Evolutionary conservation across 2,329 filamentous ascomycete genomes (phyloP), one percentile per base, ranked within the genome.

Genomic region (Zymoseptoria passerinii): DNA sequence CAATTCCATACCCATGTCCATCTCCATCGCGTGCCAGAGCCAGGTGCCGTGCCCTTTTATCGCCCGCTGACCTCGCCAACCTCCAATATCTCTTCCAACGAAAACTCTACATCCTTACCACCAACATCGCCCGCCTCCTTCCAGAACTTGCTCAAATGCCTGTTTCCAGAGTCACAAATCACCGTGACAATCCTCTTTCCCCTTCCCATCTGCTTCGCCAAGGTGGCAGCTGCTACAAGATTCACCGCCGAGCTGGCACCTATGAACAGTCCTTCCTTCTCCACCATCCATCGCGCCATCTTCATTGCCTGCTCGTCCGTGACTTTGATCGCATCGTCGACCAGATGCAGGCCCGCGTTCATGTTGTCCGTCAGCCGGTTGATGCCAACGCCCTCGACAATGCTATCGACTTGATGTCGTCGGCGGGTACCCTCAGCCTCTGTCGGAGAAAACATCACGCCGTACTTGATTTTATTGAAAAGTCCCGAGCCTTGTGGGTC

Each of bases 221-320:
- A 80, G 54, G 81, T 81, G 8, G 89, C 85, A 20, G 89, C 88
- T 4, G 88, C 90, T 49, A 89, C 88, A 80, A 92, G 96, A 73
- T 99, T 99, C 55, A 99, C 92, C n/a, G 92, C 88, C 73, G 89
- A 96, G 72, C 90, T 96, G 72, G 92, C 96, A 8, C 94, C 95
- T 48, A 92, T 81, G 69, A 99, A 99, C 55, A 99, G 86, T 7
- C 94, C 94, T 73, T 99, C 94, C 63, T 92, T 88, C 75, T 97
- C 92, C 8, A 96, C 92, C 48, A 99, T 77, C 90, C 91, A 97
- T 62, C 90, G 81, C n/a, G 92, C 94, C 94, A 99, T 99, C 56
- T 81, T 82, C 71, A 89, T 85, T 10, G 94, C 94, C 77, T 99
- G 92, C 53, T 85, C 83, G 73, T 99, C 95, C 2, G 84, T 89